These are phyloP conservation scores for Canna indica DNA, from an alignment of 176 grass and related monocot genomes.

Conservation along the genomic window DNA sequence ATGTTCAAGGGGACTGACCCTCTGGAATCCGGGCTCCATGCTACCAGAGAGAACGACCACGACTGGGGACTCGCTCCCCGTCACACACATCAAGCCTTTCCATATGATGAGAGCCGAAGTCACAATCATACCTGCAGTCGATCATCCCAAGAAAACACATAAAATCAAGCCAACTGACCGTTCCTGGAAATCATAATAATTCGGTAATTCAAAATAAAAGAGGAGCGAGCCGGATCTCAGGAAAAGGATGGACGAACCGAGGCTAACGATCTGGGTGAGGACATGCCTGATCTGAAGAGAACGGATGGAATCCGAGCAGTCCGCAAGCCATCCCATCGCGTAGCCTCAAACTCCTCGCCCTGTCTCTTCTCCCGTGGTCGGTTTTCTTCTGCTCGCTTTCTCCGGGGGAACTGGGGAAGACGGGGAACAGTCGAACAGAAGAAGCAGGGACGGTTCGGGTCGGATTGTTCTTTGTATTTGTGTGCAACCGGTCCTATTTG, in stretches of 20 bases:
- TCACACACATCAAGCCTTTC: neutral
- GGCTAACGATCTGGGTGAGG: conserved; percentile 48
- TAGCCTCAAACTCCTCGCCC: conserved; percentile 7
- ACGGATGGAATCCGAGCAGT: conserved; percentile 49
- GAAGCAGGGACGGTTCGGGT: too few relatives aligned
- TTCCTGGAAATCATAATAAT: neutral
- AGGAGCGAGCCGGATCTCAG: neutral
- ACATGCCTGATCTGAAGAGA: conserved; percentile 55
- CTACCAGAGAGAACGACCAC: neutral
- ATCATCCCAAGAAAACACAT: neutral
- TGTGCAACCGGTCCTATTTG: too few relatives aligned
- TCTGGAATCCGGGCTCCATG: neutral
- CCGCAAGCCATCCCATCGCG: conserved; percentile 37
- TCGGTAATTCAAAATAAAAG: neutral
- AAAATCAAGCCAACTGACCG: neutral
- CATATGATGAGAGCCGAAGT: neutral
- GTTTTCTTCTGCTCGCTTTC: too few relatives aligned
- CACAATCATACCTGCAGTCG: neutral
- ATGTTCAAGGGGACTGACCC: neutral
- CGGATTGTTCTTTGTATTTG: too few relatives aligned
- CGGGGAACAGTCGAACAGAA: too few relatives aligned
- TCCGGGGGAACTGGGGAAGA: too few relatives aligned
- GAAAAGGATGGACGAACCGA: conserved; percentile 25
- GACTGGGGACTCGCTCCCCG: neutral
- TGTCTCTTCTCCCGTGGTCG: neutral